These are phyloP conservation scores for Sarcodon sp. DNA, from an alignment of 768 basidiomycete species.

Conservation along the genomic window DNA sequence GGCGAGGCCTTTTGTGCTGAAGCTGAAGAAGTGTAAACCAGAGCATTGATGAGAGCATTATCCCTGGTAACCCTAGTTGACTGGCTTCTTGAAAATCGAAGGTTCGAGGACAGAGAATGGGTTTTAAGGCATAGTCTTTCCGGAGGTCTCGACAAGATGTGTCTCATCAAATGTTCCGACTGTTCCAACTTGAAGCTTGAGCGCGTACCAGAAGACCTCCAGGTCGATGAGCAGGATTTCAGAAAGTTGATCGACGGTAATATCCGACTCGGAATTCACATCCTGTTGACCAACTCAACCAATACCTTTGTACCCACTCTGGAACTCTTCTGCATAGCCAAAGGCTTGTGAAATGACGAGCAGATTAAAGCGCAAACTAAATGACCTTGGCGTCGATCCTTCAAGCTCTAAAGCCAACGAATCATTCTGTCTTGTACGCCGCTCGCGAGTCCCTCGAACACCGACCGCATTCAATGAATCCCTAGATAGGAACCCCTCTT, in stretches of 20 bases:
- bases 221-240: too few relatives aligned
- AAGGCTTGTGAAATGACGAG: slow-evolving; percentile 22
- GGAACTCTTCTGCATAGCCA: background rate
- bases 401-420: slow-evolving; percentile 64
- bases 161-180: too few relatives aligned
- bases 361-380: slow-evolving; percentile 75
- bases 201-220: too few relatives aligned
- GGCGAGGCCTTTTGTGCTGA: background rate
- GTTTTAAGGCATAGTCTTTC: too few relatives aligned
- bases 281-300: too few relatives aligned
- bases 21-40: slow-evolving; percentile 22
- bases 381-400: slow-evolving; percentile 64
- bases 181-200: too few relatives aligned
- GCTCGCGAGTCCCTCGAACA: slow-evolving; percentile 3
- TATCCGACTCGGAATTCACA: too few relatives aligned
- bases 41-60: slow-evolving; percentile 40
- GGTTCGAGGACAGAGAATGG: too few relatives aligned
- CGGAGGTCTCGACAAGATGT: too few relatives aligned
- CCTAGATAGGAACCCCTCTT: slow-evolving; percentile 85
- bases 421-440: slow-evolving; percentile 68
- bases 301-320: too few relatives aligned
- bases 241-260: too few relatives aligned
- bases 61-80: background rate
- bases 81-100: background rate
- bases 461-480: background rate